Conservation (phyloP, 495 filamentous ascomycete genomes). For the Penicillium pulvis region DNA sequence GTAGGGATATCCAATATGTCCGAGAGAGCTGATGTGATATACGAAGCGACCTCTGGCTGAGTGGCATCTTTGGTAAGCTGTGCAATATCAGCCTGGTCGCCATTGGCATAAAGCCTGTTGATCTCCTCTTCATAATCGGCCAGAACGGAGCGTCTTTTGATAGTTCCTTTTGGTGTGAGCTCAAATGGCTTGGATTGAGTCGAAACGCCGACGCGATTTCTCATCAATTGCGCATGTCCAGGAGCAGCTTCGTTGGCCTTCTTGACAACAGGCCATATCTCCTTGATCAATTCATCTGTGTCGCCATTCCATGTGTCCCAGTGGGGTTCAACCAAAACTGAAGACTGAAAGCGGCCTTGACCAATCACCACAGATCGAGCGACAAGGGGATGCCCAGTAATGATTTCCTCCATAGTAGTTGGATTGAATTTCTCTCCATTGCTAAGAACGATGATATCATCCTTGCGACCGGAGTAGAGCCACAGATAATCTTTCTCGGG, state of each 20-base stretch:
- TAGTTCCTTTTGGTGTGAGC: slow-evolving; percentile 53
- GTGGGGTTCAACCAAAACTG: slow-evolving; percentile 13
- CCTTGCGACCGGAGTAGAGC: slow-evolving; percentile 31
- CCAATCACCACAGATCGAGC: slow-evolving; percentile 9
- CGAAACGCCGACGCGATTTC: slow-evolving; percentile 28
- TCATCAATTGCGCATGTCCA: slow-evolving; percentile 14
- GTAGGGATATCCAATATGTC: not conserved
- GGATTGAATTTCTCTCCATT: slow-evolving; percentile 23
- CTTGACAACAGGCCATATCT: slow-evolving; percentile 52
- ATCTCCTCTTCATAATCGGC: slow-evolving; percentile 54
- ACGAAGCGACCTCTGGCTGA: not conserved
- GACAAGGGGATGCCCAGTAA: slow-evolving; percentile 13
- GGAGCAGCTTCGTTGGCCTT: slow-evolving; percentile 16
- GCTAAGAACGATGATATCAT: slow-evolving; percentile 39
- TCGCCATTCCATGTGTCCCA: slow-evolving; percentile 27
- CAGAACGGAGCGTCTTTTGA: slow-evolving; percentile 47
- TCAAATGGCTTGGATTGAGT: slow-evolving; percentile 50
- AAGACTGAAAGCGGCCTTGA: slow-evolving; percentile 9
- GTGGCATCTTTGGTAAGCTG: slow-evolving; percentile 12
- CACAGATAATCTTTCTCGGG: slow-evolving; percentile 25
- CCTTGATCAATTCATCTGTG: slow-evolving; percentile 58
- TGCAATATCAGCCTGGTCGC: slow-evolving; percentile 7
- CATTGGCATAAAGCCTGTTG: slow-evolving; percentile 41
- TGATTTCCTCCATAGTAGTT: slow-evolving; percentile 12
- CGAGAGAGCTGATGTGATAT: slow-evolving; percentile 8